Percentiles rank a stretch among this genome's conserved stretches.
phyloP scores from a whole-genome alignment of 768 basidiomycete species.

The Gymnopilus dilepis region DNA sequence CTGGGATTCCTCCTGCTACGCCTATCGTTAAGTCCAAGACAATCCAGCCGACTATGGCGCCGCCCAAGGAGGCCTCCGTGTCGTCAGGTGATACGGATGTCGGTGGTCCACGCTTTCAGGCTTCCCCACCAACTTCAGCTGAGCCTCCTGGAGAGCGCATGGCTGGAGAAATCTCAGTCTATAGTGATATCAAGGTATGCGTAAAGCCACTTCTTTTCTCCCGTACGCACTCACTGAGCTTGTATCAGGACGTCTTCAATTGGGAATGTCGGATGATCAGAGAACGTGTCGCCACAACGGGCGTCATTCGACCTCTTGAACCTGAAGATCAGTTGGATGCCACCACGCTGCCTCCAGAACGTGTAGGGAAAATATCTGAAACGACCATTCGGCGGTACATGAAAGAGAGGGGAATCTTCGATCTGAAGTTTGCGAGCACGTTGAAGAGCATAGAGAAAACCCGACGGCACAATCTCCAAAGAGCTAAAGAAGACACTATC shows the following conservation, averaged over 20 bases:
- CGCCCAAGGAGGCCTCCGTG: conserved; percentile 10
- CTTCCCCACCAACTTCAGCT: conserved; percentile 16
- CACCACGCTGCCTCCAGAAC: conserved; percentile 64
- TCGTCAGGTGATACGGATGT: conserved; percentile 35
- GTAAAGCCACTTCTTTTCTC: not conserved
- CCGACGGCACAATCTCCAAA: conserved; percentile 67
- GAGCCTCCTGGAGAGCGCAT: conserved; percentile 30
- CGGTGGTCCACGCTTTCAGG: conserved; percentile 39
- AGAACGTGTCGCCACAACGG: conserved; percentile 85
- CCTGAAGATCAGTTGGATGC: conserved; percentile 68
- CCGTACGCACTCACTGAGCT: not conserved
- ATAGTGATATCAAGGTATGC: conserved; percentile 54
- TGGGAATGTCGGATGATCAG: conserved; percentile 79
- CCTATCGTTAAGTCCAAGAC: not conserved
- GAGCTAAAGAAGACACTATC: conserved; percentile 65
- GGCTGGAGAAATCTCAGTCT: conserved; percentile 70
- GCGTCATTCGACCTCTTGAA: conserved; percentile 85
- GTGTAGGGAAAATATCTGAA: conserved; percentile 80
- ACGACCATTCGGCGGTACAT: conserved; percentile 78
- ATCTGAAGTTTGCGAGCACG: conserved; percentile 67
- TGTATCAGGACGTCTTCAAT: conserved; percentile 35
- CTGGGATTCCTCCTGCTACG: not conserved
- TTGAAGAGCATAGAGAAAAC: conserved; percentile 65
- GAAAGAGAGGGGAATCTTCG: conserved; percentile 60
- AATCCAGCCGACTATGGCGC: not conserved